Percentiles rank a stretch among this genome's conserved stretches.
phyloP scores from a whole-genome alignment of 495 filamentous ascomycete genomes.

The Cladorrhinum samala region DNA sequence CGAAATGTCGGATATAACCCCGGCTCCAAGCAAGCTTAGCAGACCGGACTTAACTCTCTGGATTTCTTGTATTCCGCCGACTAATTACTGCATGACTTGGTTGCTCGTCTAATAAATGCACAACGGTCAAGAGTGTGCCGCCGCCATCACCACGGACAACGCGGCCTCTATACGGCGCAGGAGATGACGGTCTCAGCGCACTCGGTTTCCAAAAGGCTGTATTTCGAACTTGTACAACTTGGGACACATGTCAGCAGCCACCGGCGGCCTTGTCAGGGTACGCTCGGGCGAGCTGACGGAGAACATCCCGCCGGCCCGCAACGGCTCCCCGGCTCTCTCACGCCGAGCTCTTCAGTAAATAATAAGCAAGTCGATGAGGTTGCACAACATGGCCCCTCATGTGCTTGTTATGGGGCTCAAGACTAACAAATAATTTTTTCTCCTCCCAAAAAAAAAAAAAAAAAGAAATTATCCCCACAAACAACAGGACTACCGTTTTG shows the following conservation, averaged over 20 bases:
- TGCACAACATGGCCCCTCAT: neutral
- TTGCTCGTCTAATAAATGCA: too few relatives aligned
- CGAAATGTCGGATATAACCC: too few relatives aligned
- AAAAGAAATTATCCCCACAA: neutral
- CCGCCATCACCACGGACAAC: too few relatives aligned
- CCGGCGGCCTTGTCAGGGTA: neutral
- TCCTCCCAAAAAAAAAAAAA: neutral
- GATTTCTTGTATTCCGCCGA: too few relatives aligned
- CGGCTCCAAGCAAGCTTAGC: too few relatives aligned
- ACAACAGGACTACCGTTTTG: neutral
- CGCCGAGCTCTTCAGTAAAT: neutral
- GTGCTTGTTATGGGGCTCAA: neutral
- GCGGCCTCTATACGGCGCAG: neutral
- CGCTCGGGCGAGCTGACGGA: conserved; percentile 7
- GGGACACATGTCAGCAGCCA: neutral
- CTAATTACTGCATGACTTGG: too few relatives aligned
- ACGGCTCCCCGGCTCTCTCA: neutral
- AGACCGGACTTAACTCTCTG: too few relatives aligned
- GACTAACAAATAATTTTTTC: neutral
- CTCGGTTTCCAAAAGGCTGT: too few relatives aligned
- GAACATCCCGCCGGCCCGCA: conserved; percentile 12
- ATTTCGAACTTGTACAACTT: too few relatives aligned
- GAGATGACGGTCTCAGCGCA: neutral
- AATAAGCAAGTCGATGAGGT: neutral
- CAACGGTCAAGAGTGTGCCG: too few relatives aligned